Conservation (phyloP, 257 asterid genomes). For the Solanum gandarillasii region DNA sequence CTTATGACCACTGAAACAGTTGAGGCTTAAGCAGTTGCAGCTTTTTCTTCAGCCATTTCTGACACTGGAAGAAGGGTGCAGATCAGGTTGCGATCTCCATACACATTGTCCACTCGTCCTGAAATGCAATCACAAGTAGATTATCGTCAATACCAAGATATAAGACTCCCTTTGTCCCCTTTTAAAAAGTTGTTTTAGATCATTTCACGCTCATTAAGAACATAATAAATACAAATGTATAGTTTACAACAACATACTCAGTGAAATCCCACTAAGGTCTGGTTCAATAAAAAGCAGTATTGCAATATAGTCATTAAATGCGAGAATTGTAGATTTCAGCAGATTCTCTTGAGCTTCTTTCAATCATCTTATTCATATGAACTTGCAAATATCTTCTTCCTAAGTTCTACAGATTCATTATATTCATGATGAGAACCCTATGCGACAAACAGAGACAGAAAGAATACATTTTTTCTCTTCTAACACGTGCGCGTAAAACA, state of each 20-base stretch:
- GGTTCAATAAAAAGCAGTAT: background rate
- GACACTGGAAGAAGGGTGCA: conserved; percentile 94
- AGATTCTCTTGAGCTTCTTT: background rate
- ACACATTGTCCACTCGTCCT: conserved; percentile 96
- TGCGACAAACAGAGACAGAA: background rate
- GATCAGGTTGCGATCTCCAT: conserved; percentile 94
- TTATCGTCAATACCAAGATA: background rate
- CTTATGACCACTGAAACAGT: background rate
- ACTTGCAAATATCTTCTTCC: background rate
- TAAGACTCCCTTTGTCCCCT: background rate
- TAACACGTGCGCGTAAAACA: background rate
- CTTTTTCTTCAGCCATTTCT: conserved; percentile 73
- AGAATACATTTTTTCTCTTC: background rate
- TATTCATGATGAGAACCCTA: background rate
- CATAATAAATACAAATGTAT: background rate
- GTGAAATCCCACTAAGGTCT: background rate
- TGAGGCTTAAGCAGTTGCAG: conserved; percentile 58
- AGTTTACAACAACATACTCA: background rate
- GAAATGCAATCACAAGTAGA: background rate
- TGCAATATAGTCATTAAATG: background rate
- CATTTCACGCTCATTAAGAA: background rate
- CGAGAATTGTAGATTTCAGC: background rate
- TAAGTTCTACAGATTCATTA: background rate
- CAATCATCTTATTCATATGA: background rate
- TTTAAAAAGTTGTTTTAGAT: background rate